A percentile compares a stretch with the other conserved stretches of the same genome.
Evolutionary conservation across 2,329 filamentous ascomycete genomes (phyloP).

Genomic region (Paecilomyces dactylethromorphus): DNA sequence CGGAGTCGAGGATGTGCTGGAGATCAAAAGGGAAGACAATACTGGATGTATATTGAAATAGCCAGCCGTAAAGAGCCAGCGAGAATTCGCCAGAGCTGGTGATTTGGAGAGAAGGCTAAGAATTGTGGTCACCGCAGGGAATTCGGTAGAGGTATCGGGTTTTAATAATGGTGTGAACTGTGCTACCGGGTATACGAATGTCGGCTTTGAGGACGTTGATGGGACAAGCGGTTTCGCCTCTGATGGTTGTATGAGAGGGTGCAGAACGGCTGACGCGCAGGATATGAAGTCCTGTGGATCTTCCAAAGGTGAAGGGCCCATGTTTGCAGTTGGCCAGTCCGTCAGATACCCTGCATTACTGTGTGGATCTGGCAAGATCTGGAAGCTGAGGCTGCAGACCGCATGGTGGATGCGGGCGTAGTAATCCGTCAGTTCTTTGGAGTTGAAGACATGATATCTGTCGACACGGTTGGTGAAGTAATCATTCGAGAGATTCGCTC

Average conservation of each 20-base stretch:
- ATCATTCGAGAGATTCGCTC: conserved; percentile 82
- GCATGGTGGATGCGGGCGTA: conserved; percentile 71
- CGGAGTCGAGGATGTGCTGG: conserved; percentile 48
- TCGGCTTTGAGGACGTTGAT: conserved; percentile 47
- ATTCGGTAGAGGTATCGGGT: conserved; percentile 78
- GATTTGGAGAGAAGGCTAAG: conserved; percentile 61
- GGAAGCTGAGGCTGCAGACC: conserved; percentile 74
- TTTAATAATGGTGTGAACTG: conserved; percentile 81
- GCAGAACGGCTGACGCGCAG: conserved; percentile 61
- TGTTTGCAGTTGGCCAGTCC: conserved; percentile 70
- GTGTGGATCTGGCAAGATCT: conserved; percentile 54
- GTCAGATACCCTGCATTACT: conserved; percentile 45
- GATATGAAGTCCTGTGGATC: conserved; percentile 63
- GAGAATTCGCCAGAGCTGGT: conserved; percentile 56
- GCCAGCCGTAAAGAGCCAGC: conserved; percentile 94
- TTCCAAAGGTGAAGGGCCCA: conserved; percentile 66
- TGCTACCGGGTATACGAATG: conserved; percentile 75
- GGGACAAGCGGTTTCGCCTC: conserved; percentile 23
- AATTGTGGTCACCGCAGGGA: conserved; percentile 70
- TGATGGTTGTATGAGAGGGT: conserved; percentile 56
- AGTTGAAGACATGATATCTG: conserved; percentile 85
- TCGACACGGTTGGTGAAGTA: conserved; percentile 97
- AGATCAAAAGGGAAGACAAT: conserved; percentile 71
- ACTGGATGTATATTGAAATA: conserved; percentile 96
- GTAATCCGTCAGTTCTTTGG: conserved; percentile 71